phyloP scores from a whole-genome alignment of 495 filamentous ascomycete species.

The Saxophila tyrrhenica region DNA sequence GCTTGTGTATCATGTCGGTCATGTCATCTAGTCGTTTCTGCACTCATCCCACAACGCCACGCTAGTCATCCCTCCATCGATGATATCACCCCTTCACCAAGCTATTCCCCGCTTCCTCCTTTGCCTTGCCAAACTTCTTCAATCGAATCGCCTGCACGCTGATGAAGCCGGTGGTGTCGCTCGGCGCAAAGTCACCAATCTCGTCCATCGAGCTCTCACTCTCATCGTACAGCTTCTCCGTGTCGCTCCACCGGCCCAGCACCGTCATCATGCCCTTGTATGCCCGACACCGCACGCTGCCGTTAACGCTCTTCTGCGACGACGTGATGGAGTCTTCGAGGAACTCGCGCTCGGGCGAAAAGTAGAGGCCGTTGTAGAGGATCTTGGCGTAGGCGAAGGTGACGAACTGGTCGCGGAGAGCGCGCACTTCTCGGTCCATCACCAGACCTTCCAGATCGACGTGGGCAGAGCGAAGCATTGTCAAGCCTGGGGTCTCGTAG shows the following conservation, averaged over 20 bases:
- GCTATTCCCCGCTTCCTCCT: conserved; percentile 49
- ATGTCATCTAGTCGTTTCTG: no score
- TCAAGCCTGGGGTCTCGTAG: conserved; percentile 73
- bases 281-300: conserved; percentile 50
- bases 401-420: conserved; percentile 65
- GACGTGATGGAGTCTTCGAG: conserved; percentile 61
- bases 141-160: conserved; percentile 71
- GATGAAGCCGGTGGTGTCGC: conserved; percentile 70
- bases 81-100: conserved; percentile 10
- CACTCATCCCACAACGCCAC: not conserved
- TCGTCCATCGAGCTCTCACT: conserved; percentile 79
- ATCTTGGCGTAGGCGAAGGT: conserved; percentile 63
- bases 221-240: conserved; percentile 77
- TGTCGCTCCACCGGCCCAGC: conserved; percentile 62
- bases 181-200: conserved; percentile 66
- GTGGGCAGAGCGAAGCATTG: conserved; percentile 64
- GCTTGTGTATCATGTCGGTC: no score
- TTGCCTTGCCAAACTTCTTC: conserved; percentile 74
- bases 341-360: conserved; percentile 70
- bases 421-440: conserved; percentile 73
- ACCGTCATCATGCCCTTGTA: conserved; percentile 73
- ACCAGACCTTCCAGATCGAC: conserved; percentile 75
- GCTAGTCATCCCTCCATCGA: not conserved
- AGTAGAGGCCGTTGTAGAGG: conserved; percentile 76
- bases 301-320: conserved; percentile 52